Evolutionary conservation across 257 asterid species (phyloP), one percentile per base, ranked within the genome.

Genomic region (Jacaranda copaia): DNA sequence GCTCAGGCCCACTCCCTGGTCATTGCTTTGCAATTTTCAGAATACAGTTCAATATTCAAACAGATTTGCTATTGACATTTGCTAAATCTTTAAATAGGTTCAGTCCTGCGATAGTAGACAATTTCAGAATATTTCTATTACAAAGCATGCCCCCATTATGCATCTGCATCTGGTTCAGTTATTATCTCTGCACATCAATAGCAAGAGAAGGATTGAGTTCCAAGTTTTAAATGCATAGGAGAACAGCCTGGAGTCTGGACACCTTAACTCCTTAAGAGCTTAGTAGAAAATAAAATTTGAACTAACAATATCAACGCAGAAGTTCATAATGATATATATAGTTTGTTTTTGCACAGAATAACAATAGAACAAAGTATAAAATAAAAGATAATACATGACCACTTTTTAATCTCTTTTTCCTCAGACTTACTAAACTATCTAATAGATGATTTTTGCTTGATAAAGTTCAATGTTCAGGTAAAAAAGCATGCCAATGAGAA

Each of bases 241-340:
- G 48, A 60, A 61, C 16, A 56, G 67, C 16, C 45, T 12, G 12
- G 32, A 25, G 32, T 25, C 25, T 19, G 64, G 25, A 49, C 67
- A 72, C 25, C 67, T 72, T 60, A 43, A 45, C 36, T 58, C 56
- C 67, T 58, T 14, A 10, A 58, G 68, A 40, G n/a, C 58, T 19
- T 19, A 49, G 64, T 60, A 45, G 20, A 19, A 42, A 18, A 72
- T 25, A 25, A 25, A 25, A 58, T 40, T 4, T 39, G 63, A 38
- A 42, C 42, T 59, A 38, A 32, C 14, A 59, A 58, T 40, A 71
- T 8, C 38, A 39, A 4, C 15, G 39, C 42, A 12, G 8, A 57
- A 6, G 63, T 56, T 56, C 13, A 72, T 40, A 18, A 57, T 9
- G 8, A 72, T 35, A 11, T 11, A 35, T 57, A 66, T 3, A 48